phyloP scores from a whole-genome alignment of 345 rosid species.

The Theobroma cacao region DNA sequence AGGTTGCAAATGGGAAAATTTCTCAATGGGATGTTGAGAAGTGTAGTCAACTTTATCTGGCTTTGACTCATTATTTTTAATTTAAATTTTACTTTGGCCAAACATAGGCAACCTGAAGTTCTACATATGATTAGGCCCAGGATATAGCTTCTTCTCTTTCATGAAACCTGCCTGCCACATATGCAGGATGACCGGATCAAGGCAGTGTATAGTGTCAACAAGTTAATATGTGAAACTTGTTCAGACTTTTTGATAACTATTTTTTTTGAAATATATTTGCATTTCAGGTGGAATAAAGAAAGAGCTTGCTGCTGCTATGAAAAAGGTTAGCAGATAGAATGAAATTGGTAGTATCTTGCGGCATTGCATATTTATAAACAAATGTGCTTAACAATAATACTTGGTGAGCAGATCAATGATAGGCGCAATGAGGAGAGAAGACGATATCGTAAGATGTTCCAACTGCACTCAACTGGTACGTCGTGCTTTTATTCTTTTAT shows the following conservation, averaged over 20 bases:
- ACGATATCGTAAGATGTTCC: constrained; percentile 78
- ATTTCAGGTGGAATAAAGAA: constrained; percentile 77
- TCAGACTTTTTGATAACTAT: constrained; percentile 13
- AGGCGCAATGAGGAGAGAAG: constrained; percentile 66
- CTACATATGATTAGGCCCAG: neutral
- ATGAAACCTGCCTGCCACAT: neutral
- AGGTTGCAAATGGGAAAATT: neutral
- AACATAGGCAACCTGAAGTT: no score
- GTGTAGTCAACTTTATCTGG: neutral
- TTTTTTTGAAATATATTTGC: constrained; percentile 14
- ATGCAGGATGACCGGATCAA: neutral
- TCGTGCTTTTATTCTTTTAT: neutral
- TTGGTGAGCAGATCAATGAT: constrained; percentile 53
- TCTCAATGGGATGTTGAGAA: neutral
- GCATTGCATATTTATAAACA: neutral
- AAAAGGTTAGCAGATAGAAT: constrained; percentile 56
- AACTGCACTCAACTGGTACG: constrained; percentile 18
- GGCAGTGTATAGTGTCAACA: neutral
- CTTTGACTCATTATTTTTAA: neutral
- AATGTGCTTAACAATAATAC: neutral
- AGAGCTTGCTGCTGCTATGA: constrained; percentile 77
- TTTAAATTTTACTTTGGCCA: no score
- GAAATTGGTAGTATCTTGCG: neutral
- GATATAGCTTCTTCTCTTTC: neutral
- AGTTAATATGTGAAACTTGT: neutral